Evolutionary conservation across 768 basidiomycete species (phyloP).

Genomic region (Boletus rubroflammeus): DNA sequence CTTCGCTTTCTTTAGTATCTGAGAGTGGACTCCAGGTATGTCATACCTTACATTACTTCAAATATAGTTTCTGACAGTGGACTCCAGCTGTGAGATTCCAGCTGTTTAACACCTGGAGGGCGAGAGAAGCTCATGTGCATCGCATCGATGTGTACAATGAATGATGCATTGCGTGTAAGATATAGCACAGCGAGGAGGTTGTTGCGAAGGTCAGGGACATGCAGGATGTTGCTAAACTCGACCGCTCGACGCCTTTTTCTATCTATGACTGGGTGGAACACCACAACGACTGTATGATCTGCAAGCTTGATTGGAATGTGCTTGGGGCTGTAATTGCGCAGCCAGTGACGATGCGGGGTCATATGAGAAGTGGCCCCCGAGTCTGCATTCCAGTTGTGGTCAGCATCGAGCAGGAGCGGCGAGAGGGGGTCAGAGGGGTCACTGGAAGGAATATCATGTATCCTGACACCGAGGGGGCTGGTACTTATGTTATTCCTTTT

Average conservation of each 20-base stretch:
- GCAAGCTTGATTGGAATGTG: background rate
- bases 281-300: background rate
- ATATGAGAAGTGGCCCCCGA: background rate
- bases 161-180: slow-evolving; percentile 3
- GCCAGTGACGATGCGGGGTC: background rate
- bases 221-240: slow-evolving; percentile 17
- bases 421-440: too few relatives aligned
- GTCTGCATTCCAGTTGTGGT: too few relatives aligned
- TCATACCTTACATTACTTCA: too few relatives aligned
- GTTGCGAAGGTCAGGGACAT: slow-evolving; percentile 14
- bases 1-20: too few relatives aligned
- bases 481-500: too few relatives aligned
- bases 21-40: too few relatives aligned
- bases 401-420: too few relatives aligned
- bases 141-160: slow-evolving; percentile 2
- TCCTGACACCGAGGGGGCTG: too few relatives aligned
- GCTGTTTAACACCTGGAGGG: too few relatives aligned
- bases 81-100: too few relatives aligned
- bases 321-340: background rate
- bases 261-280: background rate
- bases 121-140: background rate
- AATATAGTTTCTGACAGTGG: too few relatives aligned
- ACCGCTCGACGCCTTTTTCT: slow-evolving; percentile 1
- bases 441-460: too few relatives aligned
- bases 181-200: slow-evolving; percentile 20